Evolutionary conservation across 176 grass and related monocot species (phyloP).

Genomic region (Areca catechu): DNA sequence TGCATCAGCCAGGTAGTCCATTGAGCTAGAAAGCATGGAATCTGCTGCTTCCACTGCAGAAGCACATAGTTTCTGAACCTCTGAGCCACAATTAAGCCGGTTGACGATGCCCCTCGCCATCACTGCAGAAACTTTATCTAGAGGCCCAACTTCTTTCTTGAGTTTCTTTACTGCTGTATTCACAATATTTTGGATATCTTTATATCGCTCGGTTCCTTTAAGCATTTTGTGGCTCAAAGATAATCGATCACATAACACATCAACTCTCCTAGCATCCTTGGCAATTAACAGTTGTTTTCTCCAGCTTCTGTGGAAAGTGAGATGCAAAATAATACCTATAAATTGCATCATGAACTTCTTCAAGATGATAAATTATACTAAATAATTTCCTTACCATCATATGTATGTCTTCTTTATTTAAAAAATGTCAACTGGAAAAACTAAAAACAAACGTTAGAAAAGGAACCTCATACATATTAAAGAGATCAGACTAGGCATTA

Average conservation of each 20-base stretch:
- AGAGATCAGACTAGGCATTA: no score
- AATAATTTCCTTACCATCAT: no score
- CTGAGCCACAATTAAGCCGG: constrained; percentile 54
- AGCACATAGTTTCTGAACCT: constrained; percentile 75
- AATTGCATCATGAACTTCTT: no score
- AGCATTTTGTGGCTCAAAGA: constrained; percentile 63
- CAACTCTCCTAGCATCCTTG: constrained; percentile 68
- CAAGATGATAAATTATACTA: neutral
- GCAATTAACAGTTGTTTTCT: constrained; percentile 64
- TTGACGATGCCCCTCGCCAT: constrained; percentile 68
- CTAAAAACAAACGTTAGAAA: no score
- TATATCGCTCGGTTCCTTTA: constrained; percentile 54
- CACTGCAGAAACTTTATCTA: constrained; percentile 60
- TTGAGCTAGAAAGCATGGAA: constrained; percentile 30
- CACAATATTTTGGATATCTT: constrained; percentile 41
- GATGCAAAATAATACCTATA: constrained; percentile 3
- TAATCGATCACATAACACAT: constrained; percentile 68
- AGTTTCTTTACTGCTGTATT: constrained; percentile 46
- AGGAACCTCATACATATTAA: no score
- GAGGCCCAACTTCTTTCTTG: constrained; percentile 65
- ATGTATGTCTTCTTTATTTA: no score
- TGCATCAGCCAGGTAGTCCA: constrained; percentile 17
- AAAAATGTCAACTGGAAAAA: no score
- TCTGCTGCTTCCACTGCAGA: constrained; percentile 57
- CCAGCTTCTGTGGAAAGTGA: constrained; percentile 33